Conservation (phyloP, 805 yeast species). For the Candida insectorum region DNA sequence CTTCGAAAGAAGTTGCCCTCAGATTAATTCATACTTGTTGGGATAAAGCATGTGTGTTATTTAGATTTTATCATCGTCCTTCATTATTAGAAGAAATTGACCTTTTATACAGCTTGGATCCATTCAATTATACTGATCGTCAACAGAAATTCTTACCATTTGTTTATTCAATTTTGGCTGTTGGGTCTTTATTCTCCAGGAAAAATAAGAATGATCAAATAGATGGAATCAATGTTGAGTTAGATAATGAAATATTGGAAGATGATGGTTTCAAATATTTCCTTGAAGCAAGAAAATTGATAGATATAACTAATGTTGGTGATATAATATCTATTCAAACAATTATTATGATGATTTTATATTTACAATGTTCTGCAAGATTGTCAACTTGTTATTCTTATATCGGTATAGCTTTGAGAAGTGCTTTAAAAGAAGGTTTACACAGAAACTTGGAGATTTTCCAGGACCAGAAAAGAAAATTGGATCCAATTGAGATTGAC, state of each 20-base stretch:
- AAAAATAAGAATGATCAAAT: constrained; percentile 11
- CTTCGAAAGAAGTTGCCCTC: constrained; percentile 70
- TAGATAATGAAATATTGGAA: constrained; percentile 41
- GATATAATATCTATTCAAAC: constrained; percentile 83
- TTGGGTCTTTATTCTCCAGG: constrained; percentile 75
- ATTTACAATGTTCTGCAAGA: constrained; percentile 84
- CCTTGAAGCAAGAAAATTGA: constrained; percentile 71
- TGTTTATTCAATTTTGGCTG: constrained; percentile 83
- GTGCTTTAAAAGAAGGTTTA: constrained; percentile 78
- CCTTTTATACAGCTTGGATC: constrained; percentile 72
- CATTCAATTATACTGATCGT: constrained; percentile 64
- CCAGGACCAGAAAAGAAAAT: constrained; percentile 46
- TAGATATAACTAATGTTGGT: constrained; percentile 81
- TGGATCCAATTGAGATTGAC: constrained; percentile 76
- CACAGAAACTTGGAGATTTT: constrained; percentile 62
- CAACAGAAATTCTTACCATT: constrained; percentile 76
- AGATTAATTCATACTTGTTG: constrained; percentile 73
- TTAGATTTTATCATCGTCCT: constrained; percentile 84
- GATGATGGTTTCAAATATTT: constrained; percentile 82
- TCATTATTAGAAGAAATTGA: constrained; percentile 72
- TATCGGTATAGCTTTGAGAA: constrained; percentile 81
- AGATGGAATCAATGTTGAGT: neutral
- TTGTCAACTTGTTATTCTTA: constrained; percentile 85
- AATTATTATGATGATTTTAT: constrained; percentile 79
- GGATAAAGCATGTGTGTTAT: constrained; percentile 81